These are phyloP conservation scores for Pisolithus orientalis DNA, from an alignment of 768 basidiomycete genomes.

Conservation along the genomic window DNA sequence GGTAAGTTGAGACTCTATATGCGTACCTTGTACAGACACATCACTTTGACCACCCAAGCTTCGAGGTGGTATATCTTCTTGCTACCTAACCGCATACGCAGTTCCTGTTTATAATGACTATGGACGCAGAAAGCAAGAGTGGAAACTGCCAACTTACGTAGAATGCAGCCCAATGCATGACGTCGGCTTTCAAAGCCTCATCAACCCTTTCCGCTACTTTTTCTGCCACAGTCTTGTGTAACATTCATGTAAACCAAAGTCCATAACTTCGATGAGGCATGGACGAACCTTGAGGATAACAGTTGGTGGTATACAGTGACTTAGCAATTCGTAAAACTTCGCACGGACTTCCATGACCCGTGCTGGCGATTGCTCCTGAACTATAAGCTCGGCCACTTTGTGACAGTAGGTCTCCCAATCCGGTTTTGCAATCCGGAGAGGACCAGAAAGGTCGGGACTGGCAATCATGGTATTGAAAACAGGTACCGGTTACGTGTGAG, in stretches of 20 bases:
- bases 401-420: slow-evolving; percentile 98
- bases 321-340: slow-evolving; percentile 92
- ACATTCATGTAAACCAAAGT: slow-evolving; percentile 3
- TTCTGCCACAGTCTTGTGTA: slow-evolving; percentile 78
- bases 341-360: slow-evolving; percentile 87
- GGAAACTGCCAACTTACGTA: slow-evolving; percentile 53
- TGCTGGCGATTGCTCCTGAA: slow-evolving; percentile 84
- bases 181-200: slow-evolving; percentile 83
- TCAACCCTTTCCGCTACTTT: slow-evolving; percentile 84
- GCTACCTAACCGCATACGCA: slow-evolving; percentile 89
- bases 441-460: slow-evolving; percentile 78
- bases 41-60: slow-evolving; percentile 95
- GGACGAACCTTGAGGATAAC: slow-evolving; percentile 77
- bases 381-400: slow-evolving; percentile 85
- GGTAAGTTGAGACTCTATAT: background rate
- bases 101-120: slow-evolving; percentile 52
- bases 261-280: background rate
- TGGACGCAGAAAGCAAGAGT: background rate
- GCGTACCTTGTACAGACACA: slow-evolving; percentile 80
- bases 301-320: slow-evolving; percentile 94
- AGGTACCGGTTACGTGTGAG: background rate
- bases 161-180: slow-evolving; percentile 97
- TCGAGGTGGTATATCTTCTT: slow-evolving; percentile 97
- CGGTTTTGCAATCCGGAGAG: slow-evolving; percentile 86
- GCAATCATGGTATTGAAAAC: background rate